Evolutionary conservation across 352 stramenopile species (phyloP), one percentile per base, ranked within the genome.

Genomic region (Thraustochytrium striatum): DNA sequence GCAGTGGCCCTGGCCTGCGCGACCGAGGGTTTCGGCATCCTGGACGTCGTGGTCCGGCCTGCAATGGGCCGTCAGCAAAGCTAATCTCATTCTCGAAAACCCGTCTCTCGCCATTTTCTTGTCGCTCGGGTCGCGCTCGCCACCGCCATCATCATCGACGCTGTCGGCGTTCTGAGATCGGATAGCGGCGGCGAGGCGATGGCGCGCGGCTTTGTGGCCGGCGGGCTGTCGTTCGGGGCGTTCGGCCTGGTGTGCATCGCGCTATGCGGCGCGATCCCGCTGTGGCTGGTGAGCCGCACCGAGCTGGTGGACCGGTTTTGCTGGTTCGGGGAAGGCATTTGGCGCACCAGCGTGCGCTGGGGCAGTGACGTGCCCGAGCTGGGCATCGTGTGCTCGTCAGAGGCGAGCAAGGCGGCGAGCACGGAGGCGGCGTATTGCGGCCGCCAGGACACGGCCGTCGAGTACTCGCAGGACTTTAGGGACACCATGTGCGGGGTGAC

Each of bases 271-370:
- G 19, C 11, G 3, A 38, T 75, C n/a, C 65, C 44, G 5, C 41
- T 61, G 52, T 75, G 65, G 65, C 44, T 75, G 16, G 65, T 75
- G 13, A 75, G 65, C 44, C 65, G 65, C 65, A 39, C 39, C 16
- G 65, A 75, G 52, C 52, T 75, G 33, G 25, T 62, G 11, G 65
- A 75, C 36, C 16, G 47, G 19, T 62, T 75, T 32, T 75, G 65
- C 65, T 75, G 44, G 65, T 61, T 39, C 21, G 65, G 65, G 5
- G 52, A 58, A 72, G 65, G 65, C 35, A 61, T 75, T 21, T 75
- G 43, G 28, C 1, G 21, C 35, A 61, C 52, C 32, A 61, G 52
- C 50, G 61, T 41, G 28, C 39, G 65, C 5, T 75, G 65, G 65
- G 65, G 65, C 1, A 43, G 68, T 5, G 65, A 61, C 32, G 11